Base-by-base conservation (phyloP, 1,284 basidiomycete species). In the Porodaedalea pini region DNA sequence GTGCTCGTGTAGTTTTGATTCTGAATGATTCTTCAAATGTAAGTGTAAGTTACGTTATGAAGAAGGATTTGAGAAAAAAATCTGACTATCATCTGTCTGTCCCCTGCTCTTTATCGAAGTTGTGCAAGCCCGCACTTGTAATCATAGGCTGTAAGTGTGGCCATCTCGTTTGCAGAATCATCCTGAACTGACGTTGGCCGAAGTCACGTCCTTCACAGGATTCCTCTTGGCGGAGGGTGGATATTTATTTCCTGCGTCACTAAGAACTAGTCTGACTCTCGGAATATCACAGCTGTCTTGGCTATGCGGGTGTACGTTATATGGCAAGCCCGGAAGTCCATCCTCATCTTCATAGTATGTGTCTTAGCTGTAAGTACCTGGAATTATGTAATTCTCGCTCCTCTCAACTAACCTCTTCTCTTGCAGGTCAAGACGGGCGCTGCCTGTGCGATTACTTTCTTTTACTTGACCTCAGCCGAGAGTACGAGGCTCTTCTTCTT, bases 291-390 rank as follows among this genome's bases (percentile, higher is more conserved):
- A 52, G 50, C 27, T 43, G 56, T 57, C 10, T 27, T 57, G 15
- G 40, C 37, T 17, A 41, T 57, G 21, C 49, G 56, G 27, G 50
- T 57, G 5, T 57, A 52, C 51, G 50, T 47, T 21, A 39, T 57
- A 17, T 57, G 56, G 56, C 39, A 51, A 43, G 50, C 56, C 3
- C 41, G 56, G 29, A 57, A 31, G 27, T 52, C 43, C 23, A 29
- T 57, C 15, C 31, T 57, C 3, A 25, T 57, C 10, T 13, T 52
- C 7, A 40, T 39, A 10, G 10, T 27, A 8, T 51, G 32, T 39
- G 5, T 39, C 25, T 5, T 55, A 36, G n/a, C 19, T 10, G 54
- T 55, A 48, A 37, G 54, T 47, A 48, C 23, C 7, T 3, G 10
- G 13, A 7, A 25, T 19, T 31, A 13, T 44, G 3, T 11, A 8